Conservation (phyloP, 805 yeast species). For the Groenewaldozyma salmanticensis region DNA sequence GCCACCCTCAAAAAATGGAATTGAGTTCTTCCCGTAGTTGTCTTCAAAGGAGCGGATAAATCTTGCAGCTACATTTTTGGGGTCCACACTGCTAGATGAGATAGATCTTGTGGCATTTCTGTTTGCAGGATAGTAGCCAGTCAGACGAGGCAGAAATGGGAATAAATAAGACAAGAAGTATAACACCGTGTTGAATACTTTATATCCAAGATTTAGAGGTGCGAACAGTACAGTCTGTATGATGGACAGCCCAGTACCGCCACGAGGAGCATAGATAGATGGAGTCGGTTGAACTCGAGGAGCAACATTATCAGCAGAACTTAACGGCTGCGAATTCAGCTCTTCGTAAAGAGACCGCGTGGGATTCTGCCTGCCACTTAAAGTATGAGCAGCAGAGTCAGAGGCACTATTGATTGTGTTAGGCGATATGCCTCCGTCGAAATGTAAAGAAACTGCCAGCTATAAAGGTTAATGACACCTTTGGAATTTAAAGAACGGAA, state of each 20-base stretch:
- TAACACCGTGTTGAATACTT: constrained; percentile 21
- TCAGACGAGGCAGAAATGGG: constrained; percentile 31
- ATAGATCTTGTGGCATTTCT: constrained; percentile 29
- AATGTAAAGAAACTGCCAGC: constrained; percentile 14
- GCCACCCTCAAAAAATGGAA: constrained; percentile 54
- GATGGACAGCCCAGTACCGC: constrained; percentile 19
- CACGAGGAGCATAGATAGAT: constrained; percentile 15
- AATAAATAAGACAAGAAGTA: constrained; percentile 24
- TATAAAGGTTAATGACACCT: constrained; percentile 1
- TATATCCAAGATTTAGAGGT: constrained; percentile 28
- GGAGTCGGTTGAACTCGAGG: constrained; percentile 23
- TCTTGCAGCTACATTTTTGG: constrained; percentile 43
- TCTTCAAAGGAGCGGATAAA: constrained; percentile 47
- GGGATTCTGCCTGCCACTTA: constrained; percentile 2
- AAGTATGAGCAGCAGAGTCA: no score
- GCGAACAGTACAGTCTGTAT: constrained; percentile 25
- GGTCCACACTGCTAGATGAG: constrained; percentile 34
- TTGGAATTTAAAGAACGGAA: constrained; percentile 3
- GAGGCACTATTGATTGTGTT: no score
- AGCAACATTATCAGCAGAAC: constrained; percentile 21
- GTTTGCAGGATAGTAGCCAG: constrained; percentile 30
- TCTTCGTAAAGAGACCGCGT: constrained; percentile 23
- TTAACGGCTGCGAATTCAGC: constrained; percentile 12
- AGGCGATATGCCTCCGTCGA: constrained; percentile 10
- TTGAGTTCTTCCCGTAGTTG: constrained; percentile 21